A percentile compares a stretch with the other conserved stretches of the same genome.
phyloP scores from a whole-genome alignment of 2,329 filamentous ascomycete genomes.

The Chaetomium globosum region DNA sequence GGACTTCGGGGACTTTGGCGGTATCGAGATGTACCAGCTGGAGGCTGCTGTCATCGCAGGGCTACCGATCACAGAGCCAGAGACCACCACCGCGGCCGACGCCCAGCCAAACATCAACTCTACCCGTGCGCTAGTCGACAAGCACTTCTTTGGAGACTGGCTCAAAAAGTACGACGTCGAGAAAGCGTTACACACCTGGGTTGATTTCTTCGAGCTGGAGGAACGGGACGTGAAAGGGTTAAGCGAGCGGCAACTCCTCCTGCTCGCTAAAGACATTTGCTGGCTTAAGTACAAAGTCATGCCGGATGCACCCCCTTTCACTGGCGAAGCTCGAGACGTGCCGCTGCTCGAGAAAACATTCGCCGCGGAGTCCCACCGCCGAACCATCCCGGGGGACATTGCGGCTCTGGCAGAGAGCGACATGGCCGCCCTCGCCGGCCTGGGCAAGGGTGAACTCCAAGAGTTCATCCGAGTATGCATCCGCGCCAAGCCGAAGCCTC shows the following conservation, averaged over 20 bases:
- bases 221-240: not conserved
- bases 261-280: slow-evolving; percentile 23
- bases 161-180: not conserved
- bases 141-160: slow-evolving; percentile 17
- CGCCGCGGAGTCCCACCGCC: not conserved
- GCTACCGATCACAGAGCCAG: not conserved
- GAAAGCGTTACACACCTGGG: slow-evolving; percentile 28
- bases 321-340: too few relatives aligned
- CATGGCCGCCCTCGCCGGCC: not conserved
- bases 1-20: slow-evolving; percentile 15
- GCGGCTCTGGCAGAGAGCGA: not conserved
- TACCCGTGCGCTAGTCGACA: not conserved
- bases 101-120: not conserved
- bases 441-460: not conserved
- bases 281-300: slow-evolving; percentile 22
- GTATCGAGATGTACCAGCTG: slow-evolving; percentile 9
- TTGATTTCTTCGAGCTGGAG: slow-evolving; percentile 26
- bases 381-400: not conserved
- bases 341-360: not conserved
- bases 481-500: not conserved
- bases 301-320: not conserved
- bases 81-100: not conserved
- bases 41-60: slow-evolving; percentile 18
- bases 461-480: not conserved
- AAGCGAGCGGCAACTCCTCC: not conserved